Percentiles rank a stretch among this genome's conserved stretches.
Evolutionary conservation across 805 yeast genomes (phyloP).

Genomic region (Dipodascus albidus): DNA sequence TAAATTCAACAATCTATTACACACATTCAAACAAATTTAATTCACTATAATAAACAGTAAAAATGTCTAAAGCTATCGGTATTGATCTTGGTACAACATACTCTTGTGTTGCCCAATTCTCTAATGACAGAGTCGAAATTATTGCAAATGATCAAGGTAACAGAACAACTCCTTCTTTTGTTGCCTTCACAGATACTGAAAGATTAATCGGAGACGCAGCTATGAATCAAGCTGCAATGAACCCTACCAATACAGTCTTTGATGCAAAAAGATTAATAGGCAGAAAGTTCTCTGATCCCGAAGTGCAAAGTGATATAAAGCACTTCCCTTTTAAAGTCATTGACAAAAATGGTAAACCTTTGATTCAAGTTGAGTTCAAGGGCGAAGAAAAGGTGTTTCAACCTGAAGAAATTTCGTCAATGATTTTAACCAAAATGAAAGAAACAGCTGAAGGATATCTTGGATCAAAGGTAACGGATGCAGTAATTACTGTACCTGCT

Average conservation of each 20-base stretch:
- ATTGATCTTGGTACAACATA: slow-evolving; percentile 96
- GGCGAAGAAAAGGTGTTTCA: slow-evolving; percentile 81
- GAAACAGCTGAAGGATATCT: slow-evolving; percentile 74
- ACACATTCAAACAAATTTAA: too few relatives aligned
- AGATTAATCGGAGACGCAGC: slow-evolving; percentile 95
- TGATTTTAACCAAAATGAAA: slow-evolving; percentile 86
- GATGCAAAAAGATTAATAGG: slow-evolving; percentile 94
- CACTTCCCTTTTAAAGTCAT: slow-evolving; percentile 84
- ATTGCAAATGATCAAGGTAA: slow-evolving; percentile 98
- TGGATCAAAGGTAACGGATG: slow-evolving; percentile 70
- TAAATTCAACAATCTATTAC: background rate
- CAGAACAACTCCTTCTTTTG: slow-evolving; percentile 95
- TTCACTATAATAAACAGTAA: too few relatives aligned
- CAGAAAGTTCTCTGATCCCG: slow-evolving; percentile 72
- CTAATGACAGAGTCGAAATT: slow-evolving; percentile 79
- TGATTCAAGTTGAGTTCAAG: slow-evolving; percentile 69
- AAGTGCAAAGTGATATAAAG: slow-evolving; percentile 83
- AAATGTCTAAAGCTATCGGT: slow-evolving; percentile 57
- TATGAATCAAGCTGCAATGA: slow-evolving; percentile 93
- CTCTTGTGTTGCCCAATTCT: slow-evolving; percentile 93
- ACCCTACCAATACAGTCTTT: slow-evolving; percentile 75
- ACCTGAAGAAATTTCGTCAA: slow-evolving; percentile 91
- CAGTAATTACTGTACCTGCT: slow-evolving; percentile 81
- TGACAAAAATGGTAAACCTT: slow-evolving; percentile 65
- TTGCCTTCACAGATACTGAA: slow-evolving; percentile 87